Evolutionary conservation across 139 green algal species (phyloP), one percentile per base, ranked within the genome.

Genomic region (Coelastrella sp.): DNA sequence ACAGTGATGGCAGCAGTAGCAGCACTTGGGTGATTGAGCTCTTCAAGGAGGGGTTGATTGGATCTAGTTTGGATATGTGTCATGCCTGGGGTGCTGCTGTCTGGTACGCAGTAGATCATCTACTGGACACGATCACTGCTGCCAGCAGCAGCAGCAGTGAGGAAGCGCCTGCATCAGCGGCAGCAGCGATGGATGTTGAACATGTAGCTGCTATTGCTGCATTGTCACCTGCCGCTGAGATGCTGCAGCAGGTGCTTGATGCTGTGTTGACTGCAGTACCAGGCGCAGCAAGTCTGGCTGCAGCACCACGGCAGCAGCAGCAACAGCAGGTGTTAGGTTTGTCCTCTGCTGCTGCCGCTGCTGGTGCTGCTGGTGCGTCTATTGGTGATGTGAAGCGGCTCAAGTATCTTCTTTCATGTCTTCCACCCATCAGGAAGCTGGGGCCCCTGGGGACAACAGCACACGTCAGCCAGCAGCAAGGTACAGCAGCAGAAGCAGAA

Each of bases 31-130:
- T 86, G 23, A 63, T 48, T 13, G 60, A 68, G 59, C 32, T 83
- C 59, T 60, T 94, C 79, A 63, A 38, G 23, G 30, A 86, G 50
- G 62, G 45, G 9, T 35, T 84, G 15, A 86, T 87, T 0, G 66
- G 62, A 1, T 86, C 84, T 1, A 93, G 88, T 1, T 81, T 96
- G 68, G 94, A 96, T 67, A 76, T 94, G 85, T 75, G 74, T 0
- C 79, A 87, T 25, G 51, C 73, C 11, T 96, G 93, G 93, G 72
- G 83, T 2, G 27, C 87, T 23, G 79, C 85, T 23, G 37, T 92
- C 76, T 85, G 91, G 66, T 92, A 88, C 80, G 79, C 51, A 30
- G 67, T 91, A 37, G 71, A 89, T 63, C 60, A 84, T 17, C 84
- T 92, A 53, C 37, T 87, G 25, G n/a, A 34, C 13, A 4, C 34